These are phyloP conservation scores for Musa itinerans DNA, from an alignment of 176 grass and related monocot species.

Conservation along the genomic window DNA sequence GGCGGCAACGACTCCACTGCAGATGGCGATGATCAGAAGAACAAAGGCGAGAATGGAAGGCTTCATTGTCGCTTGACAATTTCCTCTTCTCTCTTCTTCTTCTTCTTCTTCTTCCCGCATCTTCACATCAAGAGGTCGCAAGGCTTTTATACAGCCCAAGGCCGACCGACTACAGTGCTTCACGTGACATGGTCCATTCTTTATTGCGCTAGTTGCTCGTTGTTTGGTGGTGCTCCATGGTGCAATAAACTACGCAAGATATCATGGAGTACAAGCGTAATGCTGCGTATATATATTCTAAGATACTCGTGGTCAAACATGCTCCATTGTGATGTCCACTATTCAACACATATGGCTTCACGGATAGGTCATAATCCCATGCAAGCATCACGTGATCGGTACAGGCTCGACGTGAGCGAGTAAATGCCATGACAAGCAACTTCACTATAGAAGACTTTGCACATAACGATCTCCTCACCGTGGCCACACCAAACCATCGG, in stretches of 20 bases:
- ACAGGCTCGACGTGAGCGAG: neutral
- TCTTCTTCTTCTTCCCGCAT: neutral
- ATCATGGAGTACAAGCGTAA: no score
- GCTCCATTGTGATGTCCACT: no score
- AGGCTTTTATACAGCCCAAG: neutral
- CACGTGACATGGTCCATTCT: neutral
- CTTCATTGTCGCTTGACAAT: neutral
- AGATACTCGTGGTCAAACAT: no score
- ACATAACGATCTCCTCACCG: neutral
- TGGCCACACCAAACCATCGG: no score
- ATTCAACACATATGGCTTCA: neutral
- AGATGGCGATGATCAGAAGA: neutral
- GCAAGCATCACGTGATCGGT: neutral
- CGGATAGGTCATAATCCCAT: neutral
- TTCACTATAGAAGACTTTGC: neutral
- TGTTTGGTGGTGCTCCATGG: neutral
- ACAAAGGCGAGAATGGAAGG: slow-evolving; percentile 4
- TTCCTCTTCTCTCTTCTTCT: neutral
- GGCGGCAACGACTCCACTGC: neutral
- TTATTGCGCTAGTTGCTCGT: neutral
- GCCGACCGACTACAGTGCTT: neutral
- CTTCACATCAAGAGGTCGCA: neutral
- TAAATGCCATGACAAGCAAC: neutral
- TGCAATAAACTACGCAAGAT: neutral
- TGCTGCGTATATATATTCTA: no score